These are phyloP conservation scores for Magnaporthales sp. DNA, from an alignment of 2,329 filamentous ascomycete genomes.

Conservation along the genomic window DNA sequence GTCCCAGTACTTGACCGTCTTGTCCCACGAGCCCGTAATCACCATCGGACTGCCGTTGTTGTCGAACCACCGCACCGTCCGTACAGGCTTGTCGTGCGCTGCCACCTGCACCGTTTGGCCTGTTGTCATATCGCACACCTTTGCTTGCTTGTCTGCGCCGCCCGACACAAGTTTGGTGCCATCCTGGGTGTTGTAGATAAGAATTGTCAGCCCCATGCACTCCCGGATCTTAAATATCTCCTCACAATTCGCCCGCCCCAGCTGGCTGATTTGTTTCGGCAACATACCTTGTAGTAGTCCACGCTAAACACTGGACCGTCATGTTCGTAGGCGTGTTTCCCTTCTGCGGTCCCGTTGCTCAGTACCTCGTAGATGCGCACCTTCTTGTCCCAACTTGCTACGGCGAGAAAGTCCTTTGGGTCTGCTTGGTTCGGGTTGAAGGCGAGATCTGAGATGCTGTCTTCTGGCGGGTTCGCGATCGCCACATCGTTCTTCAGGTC, in stretches of 20 bases:
- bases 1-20: conserved; percentile 87
- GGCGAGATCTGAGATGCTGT: conserved; percentile 79
- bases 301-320: conserved; percentile 76
- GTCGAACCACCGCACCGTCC: conserved; percentile 70
- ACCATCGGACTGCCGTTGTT: conserved; percentile 67
- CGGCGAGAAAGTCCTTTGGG: conserved; percentile 70
- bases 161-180: conserved; percentile 81
- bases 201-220: neutral
- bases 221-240: neutral
- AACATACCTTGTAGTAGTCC: conserved; percentile 74
- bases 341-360: conserved; percentile 66
- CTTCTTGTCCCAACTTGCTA: conserved; percentile 96
- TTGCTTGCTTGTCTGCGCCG: conserved; percentile 84
- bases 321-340: conserved; percentile 80
- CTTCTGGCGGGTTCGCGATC: conserved; percentile 69
- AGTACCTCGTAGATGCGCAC: conserved; percentile 94
- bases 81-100: conserved; percentile 76
- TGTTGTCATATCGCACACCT: conserved; percentile 72
- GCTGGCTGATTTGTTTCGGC: neutral
- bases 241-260: conserved; percentile 3
- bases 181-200: conserved; percentile 47
- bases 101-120: conserved; percentile 66
- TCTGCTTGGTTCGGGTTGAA: conserved; percentile 49
- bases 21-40: conserved; percentile 88
- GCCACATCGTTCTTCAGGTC: conserved; percentile 86